Conservation (phyloP, 371 early-diverging fungal species). For the Mucor plumbeus region DNA sequence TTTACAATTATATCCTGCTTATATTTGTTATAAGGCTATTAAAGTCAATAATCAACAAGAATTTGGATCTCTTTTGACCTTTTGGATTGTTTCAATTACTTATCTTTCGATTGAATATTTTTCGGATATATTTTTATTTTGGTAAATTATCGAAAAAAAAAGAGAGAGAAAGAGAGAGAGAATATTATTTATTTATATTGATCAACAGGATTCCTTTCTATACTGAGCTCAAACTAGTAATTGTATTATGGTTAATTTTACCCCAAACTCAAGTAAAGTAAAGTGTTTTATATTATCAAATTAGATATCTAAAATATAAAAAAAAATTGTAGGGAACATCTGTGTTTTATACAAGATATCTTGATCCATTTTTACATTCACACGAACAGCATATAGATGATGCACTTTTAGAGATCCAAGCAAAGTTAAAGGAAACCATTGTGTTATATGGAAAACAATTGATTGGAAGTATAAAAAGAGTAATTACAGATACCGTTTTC, state of each 20-base stretch:
- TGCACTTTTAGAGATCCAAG: slow-evolving; percentile 29
- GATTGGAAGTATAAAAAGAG: slow-evolving; percentile 21
- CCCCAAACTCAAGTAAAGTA: slow-evolving; percentile 52
- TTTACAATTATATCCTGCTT: slow-evolving; percentile 52
- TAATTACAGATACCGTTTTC: slow-evolving; percentile 23
- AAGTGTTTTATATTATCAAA: too few species aligned
- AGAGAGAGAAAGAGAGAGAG: background rate
- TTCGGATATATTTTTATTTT: slow-evolving; percentile 49
- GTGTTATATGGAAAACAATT: slow-evolving; percentile 29
- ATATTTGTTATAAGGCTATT: slow-evolving; percentile 48
- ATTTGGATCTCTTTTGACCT: slow-evolving; percentile 46
- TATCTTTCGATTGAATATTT: slow-evolving; percentile 47
- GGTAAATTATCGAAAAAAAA: slow-evolving; percentile 26
- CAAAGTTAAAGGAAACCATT: slow-evolving; percentile 25
- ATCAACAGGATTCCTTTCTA: slow-evolving; percentile 53
- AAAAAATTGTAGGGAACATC: slow-evolving; percentile 24
- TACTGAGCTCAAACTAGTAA: slow-evolving; percentile 37
- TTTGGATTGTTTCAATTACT: slow-evolving; percentile 47
- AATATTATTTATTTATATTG: background rate
- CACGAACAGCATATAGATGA: slow-evolving; percentile 32
- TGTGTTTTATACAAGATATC: slow-evolving; percentile 27
- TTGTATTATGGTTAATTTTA: slow-evolving; percentile 50
- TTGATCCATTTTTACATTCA: slow-evolving; percentile 35
- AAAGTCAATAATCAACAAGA: slow-evolving; percentile 38
- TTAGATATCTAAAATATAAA: background rate